Evolutionary conservation across 2,329 filamentous ascomycete genomes (phyloP).

Genomic region (Gnomoniopsis smithogilvyi): DNA sequence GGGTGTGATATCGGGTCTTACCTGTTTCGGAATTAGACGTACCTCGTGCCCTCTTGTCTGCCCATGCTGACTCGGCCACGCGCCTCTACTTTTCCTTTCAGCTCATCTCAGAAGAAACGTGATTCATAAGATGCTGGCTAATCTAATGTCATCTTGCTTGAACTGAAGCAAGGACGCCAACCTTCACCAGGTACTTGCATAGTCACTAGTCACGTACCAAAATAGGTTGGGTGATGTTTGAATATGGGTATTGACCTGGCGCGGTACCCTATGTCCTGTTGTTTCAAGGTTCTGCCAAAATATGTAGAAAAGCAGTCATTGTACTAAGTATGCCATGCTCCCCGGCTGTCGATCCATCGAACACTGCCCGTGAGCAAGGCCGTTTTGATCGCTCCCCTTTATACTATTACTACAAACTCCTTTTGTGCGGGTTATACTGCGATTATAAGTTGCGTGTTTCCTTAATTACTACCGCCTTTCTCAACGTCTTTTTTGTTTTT

Average conservation of each 20-base stretch:
- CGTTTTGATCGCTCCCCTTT: too few relatives aligned
- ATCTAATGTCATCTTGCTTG: neutral
- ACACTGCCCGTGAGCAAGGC: too few relatives aligned
- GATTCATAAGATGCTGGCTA: neutral
- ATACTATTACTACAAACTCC: neutral
- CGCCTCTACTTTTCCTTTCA: neutral
- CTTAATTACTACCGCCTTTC: neutral
- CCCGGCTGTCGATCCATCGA: too few relatives aligned
- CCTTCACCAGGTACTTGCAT: neutral
- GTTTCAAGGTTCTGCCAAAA: neutral
- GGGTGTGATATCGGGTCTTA: neutral
- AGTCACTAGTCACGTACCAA: neutral
- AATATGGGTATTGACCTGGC: neutral
- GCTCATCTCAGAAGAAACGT: neutral
- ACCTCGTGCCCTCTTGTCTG: neutral
- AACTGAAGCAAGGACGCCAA: neutral
- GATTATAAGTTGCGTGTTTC: too few relatives aligned
- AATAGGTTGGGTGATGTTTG: neutral
- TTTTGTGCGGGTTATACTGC: too few relatives aligned
- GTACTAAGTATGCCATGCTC: neutral
- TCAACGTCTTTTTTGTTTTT: slow-evolving; percentile 21
- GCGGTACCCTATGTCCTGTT: neutral
- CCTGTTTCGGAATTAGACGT: neutral
- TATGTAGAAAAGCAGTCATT: slow-evolving; percentile 12
- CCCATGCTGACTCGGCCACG: slow-evolving; percentile 1